These are phyloP conservation scores for Anethum foeniculum DNA, from an alignment of 140 eudicot species.

Conservation along the genomic window DNA sequence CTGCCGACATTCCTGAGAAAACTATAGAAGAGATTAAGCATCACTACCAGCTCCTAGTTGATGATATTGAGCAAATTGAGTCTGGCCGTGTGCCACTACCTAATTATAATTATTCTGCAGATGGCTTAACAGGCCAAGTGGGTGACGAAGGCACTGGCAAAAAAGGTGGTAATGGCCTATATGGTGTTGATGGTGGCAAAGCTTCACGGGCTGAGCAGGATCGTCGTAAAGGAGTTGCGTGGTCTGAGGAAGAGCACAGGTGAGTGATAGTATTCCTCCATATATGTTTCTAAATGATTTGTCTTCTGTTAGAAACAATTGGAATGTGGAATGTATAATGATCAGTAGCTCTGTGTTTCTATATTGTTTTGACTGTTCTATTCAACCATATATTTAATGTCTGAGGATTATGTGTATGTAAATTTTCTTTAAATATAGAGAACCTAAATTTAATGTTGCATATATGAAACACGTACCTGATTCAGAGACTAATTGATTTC, in stretches of 20 bases:
- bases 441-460: background rate
- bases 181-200: conserved; percentile 35
- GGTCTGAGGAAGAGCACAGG: conserved; percentile 75
- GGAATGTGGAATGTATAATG: background rate
- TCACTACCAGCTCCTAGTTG: conserved; percentile 53
- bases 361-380: background rate
- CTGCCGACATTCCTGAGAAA: conserved; percentile 40
- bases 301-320: background rate
- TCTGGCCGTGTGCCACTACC: conserved; percentile 62
- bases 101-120: conserved; percentile 34
- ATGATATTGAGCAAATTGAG: conserved; percentile 46
- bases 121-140: conserved; percentile 32
- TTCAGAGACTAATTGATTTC: background rate
- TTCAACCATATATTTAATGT: background rate
- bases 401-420: background rate
- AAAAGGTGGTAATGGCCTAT: conserved; percentile 31
- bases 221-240: conserved; percentile 58
- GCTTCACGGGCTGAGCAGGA: conserved; percentile 51
- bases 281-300: background rate
- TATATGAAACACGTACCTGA: background rate
- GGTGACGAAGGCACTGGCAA: conserved; percentile 44
- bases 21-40: conserved; percentile 43
- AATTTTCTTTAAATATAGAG: background rate
- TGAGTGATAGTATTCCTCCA: conserved; percentile 12
- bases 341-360: background rate